Percentiles rank a stretch among this genome's conserved stretches.
phyloP scores from a whole-genome alignment of 768 basidiomycete species.

The Trametes gibbosa region DNA sequence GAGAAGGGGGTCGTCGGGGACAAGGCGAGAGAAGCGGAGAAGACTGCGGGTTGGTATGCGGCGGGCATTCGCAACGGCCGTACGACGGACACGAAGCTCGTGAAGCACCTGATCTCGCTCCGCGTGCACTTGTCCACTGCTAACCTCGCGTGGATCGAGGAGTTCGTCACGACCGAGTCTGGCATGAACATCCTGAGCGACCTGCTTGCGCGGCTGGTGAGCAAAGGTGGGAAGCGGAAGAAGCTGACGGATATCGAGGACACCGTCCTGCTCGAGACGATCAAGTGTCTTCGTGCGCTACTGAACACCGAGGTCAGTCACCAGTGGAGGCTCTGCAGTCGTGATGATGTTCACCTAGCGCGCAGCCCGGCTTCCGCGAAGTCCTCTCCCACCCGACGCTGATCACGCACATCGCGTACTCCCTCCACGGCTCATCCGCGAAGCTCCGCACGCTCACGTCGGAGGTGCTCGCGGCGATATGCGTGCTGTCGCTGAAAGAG shows the following conservation, averaged over 20 bases:
- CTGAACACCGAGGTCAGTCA: conserved; percentile 80
- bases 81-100: conserved; percentile 54
- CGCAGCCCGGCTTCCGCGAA: conserved; percentile 69
- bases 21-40: conserved; percentile 36
- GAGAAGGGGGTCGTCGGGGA: conserved; percentile 36
- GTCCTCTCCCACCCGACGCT: conserved; percentile 62
- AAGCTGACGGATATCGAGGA: conserved; percentile 63
- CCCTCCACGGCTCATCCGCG: conserved; percentile 60
- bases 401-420: conserved; percentile 70
- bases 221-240: conserved; percentile 63
- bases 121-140: conserved; percentile 87
- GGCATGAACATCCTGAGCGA: conserved; percentile 65
- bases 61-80: conserved; percentile 56
- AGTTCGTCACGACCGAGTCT: conserved; percentile 63
- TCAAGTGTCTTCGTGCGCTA: conserved; percentile 78
- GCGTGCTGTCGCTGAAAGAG: conserved; percentile 64
- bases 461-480: conserved; percentile 83
- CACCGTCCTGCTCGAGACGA: conserved; percentile 64
- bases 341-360: conserved; percentile 11
- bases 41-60: conserved; percentile 62
- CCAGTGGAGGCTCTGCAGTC: neutral
- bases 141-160: conserved; percentile 71
- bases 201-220: conserved; percentile 59
- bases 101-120: conserved; percentile 77
- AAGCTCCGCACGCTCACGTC: conserved; percentile 69